Evolutionary conservation across 2,329 filamentous ascomycete species (phyloP).

Genomic region (Coleophoma eucalyptorum): DNA sequence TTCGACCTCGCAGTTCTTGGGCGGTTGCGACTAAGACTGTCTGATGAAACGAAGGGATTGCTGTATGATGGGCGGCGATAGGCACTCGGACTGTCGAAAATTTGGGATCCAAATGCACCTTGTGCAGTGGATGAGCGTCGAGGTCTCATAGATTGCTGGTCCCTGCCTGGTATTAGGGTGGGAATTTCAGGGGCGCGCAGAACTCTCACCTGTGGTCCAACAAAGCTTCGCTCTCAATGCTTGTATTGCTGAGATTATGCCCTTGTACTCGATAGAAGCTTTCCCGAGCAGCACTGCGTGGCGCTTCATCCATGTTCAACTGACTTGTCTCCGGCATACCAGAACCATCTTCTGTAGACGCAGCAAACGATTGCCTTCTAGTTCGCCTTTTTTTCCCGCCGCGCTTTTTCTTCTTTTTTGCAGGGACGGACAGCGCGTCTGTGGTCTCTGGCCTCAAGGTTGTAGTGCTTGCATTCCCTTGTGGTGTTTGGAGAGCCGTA

Average conservation of each 20-base stretch:
- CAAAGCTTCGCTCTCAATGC: slow-evolving; percentile 82
- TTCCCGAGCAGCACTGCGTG: slow-evolving; percentile 20
- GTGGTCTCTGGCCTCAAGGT: slow-evolving; percentile 13
- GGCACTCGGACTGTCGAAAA: slow-evolving; percentile 27
- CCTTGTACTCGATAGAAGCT: slow-evolving; percentile 47
- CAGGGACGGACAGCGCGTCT: slow-evolving; percentile 2
- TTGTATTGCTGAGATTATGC: slow-evolving; percentile 72
- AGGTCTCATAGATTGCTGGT: slow-evolving; percentile 51
- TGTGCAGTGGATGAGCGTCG: slow-evolving; percentile 52
- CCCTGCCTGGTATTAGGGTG: slow-evolving; percentile 18
- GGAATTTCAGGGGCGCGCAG: slow-evolving; percentile 38
- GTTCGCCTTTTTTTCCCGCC: slow-evolving; percentile 74
- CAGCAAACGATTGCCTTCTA: slow-evolving; percentile 77
- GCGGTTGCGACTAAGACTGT: slow-evolving; percentile 14
- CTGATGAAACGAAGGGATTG: slow-evolving; percentile 24
- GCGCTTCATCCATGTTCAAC: slow-evolving; percentile 26
- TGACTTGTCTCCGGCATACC: slow-evolving; percentile 27
- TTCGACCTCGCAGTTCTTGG: slow-evolving; percentile 26
- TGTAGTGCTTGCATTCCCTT: slow-evolving; percentile 6
- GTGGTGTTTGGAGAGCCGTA: slow-evolving; percentile 16
- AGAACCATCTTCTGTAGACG: slow-evolving; percentile 46
- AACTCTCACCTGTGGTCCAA: slow-evolving; percentile 73
- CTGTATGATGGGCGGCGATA: slow-evolving; percentile 26
- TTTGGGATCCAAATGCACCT: slow-evolving; percentile 28
- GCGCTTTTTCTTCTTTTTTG: slow-evolving; percentile 59